Evolutionary conservation across 305 asterid species (phyloP).

Genomic region (Ilex paraguariensis): DNA sequence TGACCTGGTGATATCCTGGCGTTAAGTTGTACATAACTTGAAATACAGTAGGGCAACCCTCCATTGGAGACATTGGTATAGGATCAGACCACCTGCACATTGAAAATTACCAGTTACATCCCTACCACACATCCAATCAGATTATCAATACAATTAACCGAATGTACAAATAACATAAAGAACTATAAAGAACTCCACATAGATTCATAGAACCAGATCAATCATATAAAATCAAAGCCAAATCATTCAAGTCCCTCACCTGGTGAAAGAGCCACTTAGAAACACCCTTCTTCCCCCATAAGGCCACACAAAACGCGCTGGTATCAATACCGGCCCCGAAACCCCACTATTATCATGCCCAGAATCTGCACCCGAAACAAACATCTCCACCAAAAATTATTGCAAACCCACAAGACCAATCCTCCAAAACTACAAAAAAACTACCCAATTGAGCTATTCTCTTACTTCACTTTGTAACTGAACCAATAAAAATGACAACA

Average conservation of each 20-base stretch:
- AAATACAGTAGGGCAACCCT: slow-evolving; percentile 60
- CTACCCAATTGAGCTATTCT: background rate
- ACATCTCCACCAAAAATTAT: slow-evolving; percentile 29
- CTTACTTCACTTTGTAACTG: slow-evolving; percentile 6
- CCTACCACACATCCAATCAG: slow-evolving; percentile 10
- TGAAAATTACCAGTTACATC: background rate
- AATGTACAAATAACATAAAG: too few relatives aligned
- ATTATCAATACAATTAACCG: slow-evolving; percentile 5
- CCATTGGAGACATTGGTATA: slow-evolving; percentile 55
- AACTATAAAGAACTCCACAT: too few relatives aligned
- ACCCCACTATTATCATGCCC: slow-evolving; percentile 26
- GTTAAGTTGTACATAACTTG: slow-evolving; percentile 50
- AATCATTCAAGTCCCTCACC: slow-evolving; percentile 29
- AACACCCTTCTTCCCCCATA: slow-evolving; percentile 58
- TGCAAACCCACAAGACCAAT: slow-evolving; percentile 3
- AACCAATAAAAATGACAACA: slow-evolving; percentile 5
- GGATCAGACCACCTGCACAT: slow-evolving; percentile 55
- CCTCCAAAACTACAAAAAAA: slow-evolving; percentile 9
- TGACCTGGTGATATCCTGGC: slow-evolving; percentile 63
- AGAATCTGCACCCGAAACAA: slow-evolving; percentile 26
- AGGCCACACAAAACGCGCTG: slow-evolving; percentile 59
- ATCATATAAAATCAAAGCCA: slow-evolving; percentile 4
- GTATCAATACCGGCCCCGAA: slow-evolving; percentile 30
- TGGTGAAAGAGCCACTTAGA: slow-evolving; percentile 56
- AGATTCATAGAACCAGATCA: slow-evolving; percentile 1